Evolutionary conservation across 805 yeast species (phyloP).

Genomic region (Metschnikowia corniflorae): DNA sequence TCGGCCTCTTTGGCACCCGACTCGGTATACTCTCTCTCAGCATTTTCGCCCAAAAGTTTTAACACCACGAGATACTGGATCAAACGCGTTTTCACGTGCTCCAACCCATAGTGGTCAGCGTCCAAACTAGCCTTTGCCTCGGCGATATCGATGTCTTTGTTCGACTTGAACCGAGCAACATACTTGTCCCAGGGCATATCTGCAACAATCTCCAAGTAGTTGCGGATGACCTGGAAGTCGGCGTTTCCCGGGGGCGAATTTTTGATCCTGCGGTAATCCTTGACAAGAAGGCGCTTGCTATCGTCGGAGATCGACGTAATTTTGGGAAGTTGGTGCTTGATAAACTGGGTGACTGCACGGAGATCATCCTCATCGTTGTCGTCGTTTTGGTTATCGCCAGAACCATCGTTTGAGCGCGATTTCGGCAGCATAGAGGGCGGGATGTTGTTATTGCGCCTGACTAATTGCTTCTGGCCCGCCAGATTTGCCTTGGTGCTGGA

Average conservation of each 20-base stretch:
- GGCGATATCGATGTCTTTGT: slow-evolving; percentile 48
- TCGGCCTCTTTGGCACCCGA: slow-evolving; percentile 8
- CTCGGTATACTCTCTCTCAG: slow-evolving; percentile 23
- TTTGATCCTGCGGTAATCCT: slow-evolving; percentile 54
- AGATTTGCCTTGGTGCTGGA: slow-evolving; percentile 13
- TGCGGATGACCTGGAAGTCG: slow-evolving; percentile 61
- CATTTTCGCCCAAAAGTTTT: slow-evolving; percentile 48
- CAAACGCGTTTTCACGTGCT: slow-evolving; percentile 68
- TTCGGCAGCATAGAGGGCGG: slow-evolving; percentile 2
- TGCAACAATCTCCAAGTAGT: slow-evolving; percentile 60
- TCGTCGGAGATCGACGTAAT: slow-evolving; percentile 33
- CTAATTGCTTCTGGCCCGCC: slow-evolving; percentile 7
- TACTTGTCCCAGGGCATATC: slow-evolving; percentile 60
- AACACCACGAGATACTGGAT: slow-evolving; percentile 78
- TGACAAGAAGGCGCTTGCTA: slow-evolving; percentile 37
- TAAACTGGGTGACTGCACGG: slow-evolving; percentile 33
- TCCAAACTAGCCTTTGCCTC: slow-evolving; percentile 58
- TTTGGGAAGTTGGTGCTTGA: slow-evolving; percentile 34
- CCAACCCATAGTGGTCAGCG: slow-evolving; percentile 75
- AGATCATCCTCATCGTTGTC: slow-evolving; percentile 46
- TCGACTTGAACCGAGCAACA: slow-evolving; percentile 28
- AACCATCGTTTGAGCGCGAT: not conserved
- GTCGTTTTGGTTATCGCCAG: slow-evolving; percentile 22
- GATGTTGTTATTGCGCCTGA: slow-evolving; percentile 8
- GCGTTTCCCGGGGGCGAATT: slow-evolving; percentile 49